phyloP scores from a whole-genome alignment of 1,139 yeast species.

The Geotrichum macrosporum region DNA sequence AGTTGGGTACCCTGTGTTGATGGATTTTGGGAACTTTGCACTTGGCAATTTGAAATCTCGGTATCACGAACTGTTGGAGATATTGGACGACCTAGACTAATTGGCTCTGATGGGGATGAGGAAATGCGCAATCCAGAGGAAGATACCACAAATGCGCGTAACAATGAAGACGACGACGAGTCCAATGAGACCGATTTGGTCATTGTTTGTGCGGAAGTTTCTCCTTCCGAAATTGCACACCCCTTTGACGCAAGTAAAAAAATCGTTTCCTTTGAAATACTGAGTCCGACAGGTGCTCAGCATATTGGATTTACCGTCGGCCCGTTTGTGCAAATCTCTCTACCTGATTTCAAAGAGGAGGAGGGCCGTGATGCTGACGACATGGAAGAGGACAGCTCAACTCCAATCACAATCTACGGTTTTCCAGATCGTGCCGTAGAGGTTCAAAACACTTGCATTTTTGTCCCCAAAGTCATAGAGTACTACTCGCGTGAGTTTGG shows the following conservation, averaged over 20 bases:
- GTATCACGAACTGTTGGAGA: constrained; percentile 78
- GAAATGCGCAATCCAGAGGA: constrained; percentile 38
- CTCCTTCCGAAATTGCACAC: constrained; percentile 46
- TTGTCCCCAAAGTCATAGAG: constrained; percentile 73
- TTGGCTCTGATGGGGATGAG: constrained; percentile 22
- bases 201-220: constrained; percentile 75
- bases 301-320: constrained; percentile 98
- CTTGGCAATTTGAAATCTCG: constrained; percentile 86
- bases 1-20: constrained; percentile 98
- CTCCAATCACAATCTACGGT: constrained; percentile 52
- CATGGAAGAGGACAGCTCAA: constrained; percentile 36
- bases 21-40: constrained; percentile 78
- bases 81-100: constrained; percentile 42
- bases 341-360: constrained; percentile 40
- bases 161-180: constrained; percentile 39
- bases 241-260: constrained; percentile 67
- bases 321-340: constrained; percentile 61
- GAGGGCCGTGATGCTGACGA: constrained; percentile 40
- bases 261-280: constrained; percentile 70
- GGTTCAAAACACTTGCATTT: constrained; percentile 71
- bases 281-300: constrained; percentile 86
- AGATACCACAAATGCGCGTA: constrained; percentile 31
- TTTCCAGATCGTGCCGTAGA: constrained; percentile 53
- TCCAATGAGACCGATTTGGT: constrained; percentile 56
- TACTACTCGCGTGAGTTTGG: constrained; percentile 86